Percentiles rank a stretch among this genome's conserved stretches.
Conservation (phyloP, 2,329 filamentous ascomycete genomes). For the Scleromitrula shiraiana region DNA sequence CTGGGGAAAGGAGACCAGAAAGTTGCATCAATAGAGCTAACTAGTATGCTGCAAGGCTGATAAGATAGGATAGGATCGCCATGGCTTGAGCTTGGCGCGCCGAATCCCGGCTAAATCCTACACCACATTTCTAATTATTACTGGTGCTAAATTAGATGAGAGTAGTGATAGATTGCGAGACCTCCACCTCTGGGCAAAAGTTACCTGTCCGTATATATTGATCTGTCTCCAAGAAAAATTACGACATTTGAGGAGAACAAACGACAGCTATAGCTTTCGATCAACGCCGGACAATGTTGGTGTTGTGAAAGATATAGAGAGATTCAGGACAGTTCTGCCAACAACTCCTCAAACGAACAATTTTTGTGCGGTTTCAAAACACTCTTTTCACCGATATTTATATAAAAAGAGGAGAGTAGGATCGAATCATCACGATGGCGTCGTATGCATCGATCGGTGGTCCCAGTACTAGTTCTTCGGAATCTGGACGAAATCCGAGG, state of each 20-base stretch:
- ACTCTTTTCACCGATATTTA: no score
- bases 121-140: not conserved
- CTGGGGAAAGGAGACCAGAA: slow-evolving; percentile 1
- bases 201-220: no score
- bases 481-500: slow-evolving; percentile 22
- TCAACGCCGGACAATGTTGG: no score
- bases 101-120: no score
- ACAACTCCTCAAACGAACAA: slow-evolving; percentile 1
- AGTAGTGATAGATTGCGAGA: not conserved
- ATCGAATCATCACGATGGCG: slow-evolving; percentile 16
- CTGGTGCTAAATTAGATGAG: not conserved
- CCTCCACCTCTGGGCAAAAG: no score
- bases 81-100: not conserved
- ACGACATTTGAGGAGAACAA: no score
- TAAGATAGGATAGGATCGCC: not conserved
- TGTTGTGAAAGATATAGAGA: not conserved
- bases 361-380: no score
- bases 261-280: no score
- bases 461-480: slow-evolving; percentile 19
- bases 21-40: not conserved
- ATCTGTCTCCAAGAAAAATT: not conserved
- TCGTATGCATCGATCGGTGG: slow-evolving; percentile 24
- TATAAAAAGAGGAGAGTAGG: not conserved
- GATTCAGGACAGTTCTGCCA: slow-evolving; percentile 1
- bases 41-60: slow-evolving; percentile 3